Percentiles rank a stretch among this genome's conserved stretches.
Conservation (phyloP, 2,329 filamentous ascomycete genomes). For the Emergomyces pasteurianus region DNA sequence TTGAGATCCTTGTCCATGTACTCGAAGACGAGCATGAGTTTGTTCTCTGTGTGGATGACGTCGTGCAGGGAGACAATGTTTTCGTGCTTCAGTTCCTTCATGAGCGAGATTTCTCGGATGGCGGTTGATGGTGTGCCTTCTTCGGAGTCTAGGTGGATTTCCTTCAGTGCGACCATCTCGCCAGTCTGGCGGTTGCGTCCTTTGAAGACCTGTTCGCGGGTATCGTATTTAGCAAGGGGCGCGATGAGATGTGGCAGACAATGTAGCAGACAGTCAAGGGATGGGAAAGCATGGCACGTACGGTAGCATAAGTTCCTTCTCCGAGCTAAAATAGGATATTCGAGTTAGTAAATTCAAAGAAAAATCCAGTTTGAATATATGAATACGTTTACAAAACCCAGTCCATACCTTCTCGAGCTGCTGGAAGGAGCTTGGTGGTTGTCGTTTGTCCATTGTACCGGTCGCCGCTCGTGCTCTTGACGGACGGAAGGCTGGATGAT, state of each 20-base stretch:
- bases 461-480: constrained; percentile 3
- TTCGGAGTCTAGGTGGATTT: constrained; percentile 97
- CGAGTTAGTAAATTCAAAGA: constrained; percentile 18
- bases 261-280: too few species aligned
- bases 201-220: constrained; percentile 70
- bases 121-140: constrained; percentile 95
- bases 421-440: constrained; percentile 94
- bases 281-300: constrained; percentile 34
- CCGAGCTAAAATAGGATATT: constrained; percentile 49
- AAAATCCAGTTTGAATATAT: not conserved
- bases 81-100: constrained; percentile 99
- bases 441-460: constrained; percentile 68
- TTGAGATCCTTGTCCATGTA: constrained; percentile 98
- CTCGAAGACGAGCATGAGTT: constrained; percentile 98
- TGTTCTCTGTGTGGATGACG: constrained; percentile 99
- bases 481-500: constrained; percentile 8
- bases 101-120: constrained; percentile 94
- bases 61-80: constrained; percentile 97
- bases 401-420: constrained; percentile 70
- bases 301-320: constrained; percentile 96
- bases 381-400: constrained; percentile 3
- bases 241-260: not conserved
- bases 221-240: not conserved
- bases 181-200: constrained; percentile 94
- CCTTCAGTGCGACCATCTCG: constrained; percentile 91